These are phyloP conservation scores for Fragaria nilgerrensis DNA, from an alignment of 306 rosid species.

Conservation along the genomic window DNA sequence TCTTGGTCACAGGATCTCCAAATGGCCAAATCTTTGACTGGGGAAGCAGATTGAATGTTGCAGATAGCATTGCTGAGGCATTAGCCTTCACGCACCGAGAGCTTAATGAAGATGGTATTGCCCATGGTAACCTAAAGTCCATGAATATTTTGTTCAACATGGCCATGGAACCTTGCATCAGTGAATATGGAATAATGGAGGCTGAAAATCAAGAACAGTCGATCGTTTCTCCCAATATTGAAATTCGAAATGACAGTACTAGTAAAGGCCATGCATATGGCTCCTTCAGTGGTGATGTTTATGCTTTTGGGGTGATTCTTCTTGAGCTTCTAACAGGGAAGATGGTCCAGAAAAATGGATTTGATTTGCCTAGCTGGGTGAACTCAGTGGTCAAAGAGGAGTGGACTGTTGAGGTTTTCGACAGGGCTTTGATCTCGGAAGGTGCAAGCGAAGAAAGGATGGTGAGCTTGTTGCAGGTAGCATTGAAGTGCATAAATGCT, in stretches of 20 bases:
- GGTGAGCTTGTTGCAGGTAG: slow-evolving; percentile 63
- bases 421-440: slow-evolving; percentile 40
- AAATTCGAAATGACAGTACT: slow-evolving; percentile 20
- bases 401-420: slow-evolving; percentile 71
- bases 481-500: slow-evolving; percentile 48
- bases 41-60: slow-evolving; percentile 59
- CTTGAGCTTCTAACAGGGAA: slow-evolving; percentile 69
- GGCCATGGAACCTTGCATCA: slow-evolving; percentile 53
- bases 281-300: slow-evolving; percentile 52
- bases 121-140: slow-evolving; percentile 70
- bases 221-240: slow-evolving; percentile 6
- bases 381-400: slow-evolving; percentile 59
- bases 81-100: slow-evolving; percentile 62
- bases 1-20: slow-evolving; percentile 41
- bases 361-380: slow-evolving; percentile 63
- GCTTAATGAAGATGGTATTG: slow-evolving; percentile 48
- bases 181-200: slow-evolving; percentile 67
- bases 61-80: slow-evolving; percentile 48
- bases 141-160: slow-evolving; percentile 65
- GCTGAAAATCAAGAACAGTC: slow-evolving; percentile 41
- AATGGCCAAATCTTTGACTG: slow-evolving; percentile 48
- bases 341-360: slow-evolving; percentile 57
- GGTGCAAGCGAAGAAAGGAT: slow-evolving; percentile 69
- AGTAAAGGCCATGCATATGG: slow-evolving; percentile 20
- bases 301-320: slow-evolving; percentile 65